Evolutionary conservation across 345 rosid species (phyloP).

Genomic region (Murraya paniculata): DNA sequence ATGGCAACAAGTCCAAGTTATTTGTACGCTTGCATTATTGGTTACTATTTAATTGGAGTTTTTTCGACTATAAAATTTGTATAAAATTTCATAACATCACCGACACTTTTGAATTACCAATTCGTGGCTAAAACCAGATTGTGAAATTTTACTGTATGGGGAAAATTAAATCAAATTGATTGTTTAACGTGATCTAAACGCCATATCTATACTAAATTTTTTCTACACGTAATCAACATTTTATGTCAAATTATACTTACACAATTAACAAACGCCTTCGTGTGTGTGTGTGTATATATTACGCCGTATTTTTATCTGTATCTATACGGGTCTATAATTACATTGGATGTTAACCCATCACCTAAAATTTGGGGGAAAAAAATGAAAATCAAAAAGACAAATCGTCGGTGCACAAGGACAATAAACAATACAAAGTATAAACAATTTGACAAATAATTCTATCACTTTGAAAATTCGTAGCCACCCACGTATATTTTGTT

Average conservation of each 20-base stretch:
- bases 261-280: neutral
- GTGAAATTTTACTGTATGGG: neutral
- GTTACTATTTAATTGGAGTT: neutral
- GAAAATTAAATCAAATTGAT: too few species aligned
- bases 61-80: neutral
- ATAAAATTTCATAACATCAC: neutral
- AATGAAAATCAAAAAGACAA: neutral
- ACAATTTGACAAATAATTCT: neutral
- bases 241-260: neutral
- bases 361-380: neutral
- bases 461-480: neutral
- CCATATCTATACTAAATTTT: too few species aligned
- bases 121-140: neutral
- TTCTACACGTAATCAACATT: neutral
- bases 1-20: too few species aligned
- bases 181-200: too few species aligned
- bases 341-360: neutral
- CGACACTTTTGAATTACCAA: neutral
- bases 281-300: neutral
- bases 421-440: neutral
- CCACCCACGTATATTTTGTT: neutral
- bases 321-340: neutral
- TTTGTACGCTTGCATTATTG: neutral
- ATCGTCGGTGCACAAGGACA: conserved; percentile 14
- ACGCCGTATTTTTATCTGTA: neutral